Percentiles rank a stretch among this genome's conserved stretches.
phyloP scores from a whole-genome alignment of 2,329 filamentous ascomycete species.

The Phyllosticta citribraziliensis region DNA sequence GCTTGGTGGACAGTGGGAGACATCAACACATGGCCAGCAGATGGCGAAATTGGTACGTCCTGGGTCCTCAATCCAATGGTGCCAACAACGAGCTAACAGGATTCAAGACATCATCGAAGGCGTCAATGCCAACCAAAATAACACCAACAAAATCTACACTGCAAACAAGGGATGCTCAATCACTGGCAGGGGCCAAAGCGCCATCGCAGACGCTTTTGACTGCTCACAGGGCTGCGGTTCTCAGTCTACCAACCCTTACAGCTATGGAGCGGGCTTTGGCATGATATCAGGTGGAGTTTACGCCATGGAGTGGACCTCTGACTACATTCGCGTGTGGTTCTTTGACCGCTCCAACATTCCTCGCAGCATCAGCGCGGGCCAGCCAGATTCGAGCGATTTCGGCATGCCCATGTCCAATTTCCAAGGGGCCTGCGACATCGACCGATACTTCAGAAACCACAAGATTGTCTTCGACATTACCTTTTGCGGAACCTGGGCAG shows the following conservation, averaged over 20 bases:
- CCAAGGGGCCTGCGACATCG: constrained; percentile 32
- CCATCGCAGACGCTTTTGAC: constrained; percentile 13
- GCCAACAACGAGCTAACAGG: background rate
- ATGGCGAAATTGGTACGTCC: constrained; percentile 18
- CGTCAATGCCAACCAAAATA: constrained; percentile 16
- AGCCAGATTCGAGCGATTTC: constrained; percentile 53
- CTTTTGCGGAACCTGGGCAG: constrained; percentile 55
- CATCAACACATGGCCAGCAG: constrained; percentile 14
- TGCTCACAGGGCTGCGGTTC: constrained; percentile 17
- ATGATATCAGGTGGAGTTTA: constrained; percentile 24
- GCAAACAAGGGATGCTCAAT: constrained; percentile 14
- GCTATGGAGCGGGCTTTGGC: constrained; percentile 16
- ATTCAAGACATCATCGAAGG: constrained; percentile 14
- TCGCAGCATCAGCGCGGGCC: constrained; percentile 33
- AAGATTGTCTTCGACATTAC: constrained; percentile 31
- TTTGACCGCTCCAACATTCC: constrained; percentile 20
- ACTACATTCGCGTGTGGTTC: constrained; percentile 18
- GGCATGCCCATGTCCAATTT: constrained; percentile 55
- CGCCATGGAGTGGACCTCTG: constrained; percentile 18
- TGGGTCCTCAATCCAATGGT: background rate
- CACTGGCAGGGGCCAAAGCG: constrained; percentile 11
- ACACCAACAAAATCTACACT: constrained; percentile 11
- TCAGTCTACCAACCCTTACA: background rate
- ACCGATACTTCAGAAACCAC: constrained; percentile 28
- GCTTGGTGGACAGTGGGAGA: constrained; percentile 31